Base-by-base conservation (phyloP, 2,329 filamentous ascomycete species). In the Paramyrothecium sp. region DNA sequence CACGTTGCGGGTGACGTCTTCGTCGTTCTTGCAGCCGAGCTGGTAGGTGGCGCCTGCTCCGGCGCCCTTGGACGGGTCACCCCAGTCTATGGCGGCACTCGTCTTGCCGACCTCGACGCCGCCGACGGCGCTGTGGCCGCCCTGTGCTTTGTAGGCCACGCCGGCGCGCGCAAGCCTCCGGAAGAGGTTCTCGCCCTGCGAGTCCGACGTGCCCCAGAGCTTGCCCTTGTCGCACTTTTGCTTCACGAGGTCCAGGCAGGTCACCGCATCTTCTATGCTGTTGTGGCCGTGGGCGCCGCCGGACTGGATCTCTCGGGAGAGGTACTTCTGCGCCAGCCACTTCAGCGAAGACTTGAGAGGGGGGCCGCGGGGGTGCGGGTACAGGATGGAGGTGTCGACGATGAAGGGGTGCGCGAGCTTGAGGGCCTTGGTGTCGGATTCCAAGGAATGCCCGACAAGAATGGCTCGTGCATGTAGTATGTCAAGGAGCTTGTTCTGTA, bases 211-310 rank as follows among this genome's bases (percentile, higher is more conserved):
- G 38, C 92, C 95, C 91, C 93, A 99, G 22, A 80, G 75, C 62
- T 90, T 90, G 46, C 95, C 95, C 74, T 91, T 95, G 72, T 98
- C 93, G 71, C 94, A 97, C 73, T 99, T 99, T 69, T 94, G 89
- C 73, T 95, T 96, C 51, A 98, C 87, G 2, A 99, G 87, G 67
- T 98, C 93, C 16, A 99, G 86, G 62, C 92, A 96, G 3, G 95
- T 92, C 62, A 84, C 88, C 16, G 95, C 92, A 71, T 99, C 95
- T 73, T 99, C 95, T 61, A 97, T 83, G 58, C 91, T 95, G 79
- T 98, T 89, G 71, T 99, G 95, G 17, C 95, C 95, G 17, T 71
- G 71, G 17, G 81, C 80, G 53, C 89, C 89, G 48, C 87, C 87
- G 66, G 90, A 92, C 70, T 99, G 95, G 54, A 99, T 96, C 71